phyloP scores from a whole-genome alignment of 352 stramenopile genomes.

The Phytophthora syringae region DNA sequence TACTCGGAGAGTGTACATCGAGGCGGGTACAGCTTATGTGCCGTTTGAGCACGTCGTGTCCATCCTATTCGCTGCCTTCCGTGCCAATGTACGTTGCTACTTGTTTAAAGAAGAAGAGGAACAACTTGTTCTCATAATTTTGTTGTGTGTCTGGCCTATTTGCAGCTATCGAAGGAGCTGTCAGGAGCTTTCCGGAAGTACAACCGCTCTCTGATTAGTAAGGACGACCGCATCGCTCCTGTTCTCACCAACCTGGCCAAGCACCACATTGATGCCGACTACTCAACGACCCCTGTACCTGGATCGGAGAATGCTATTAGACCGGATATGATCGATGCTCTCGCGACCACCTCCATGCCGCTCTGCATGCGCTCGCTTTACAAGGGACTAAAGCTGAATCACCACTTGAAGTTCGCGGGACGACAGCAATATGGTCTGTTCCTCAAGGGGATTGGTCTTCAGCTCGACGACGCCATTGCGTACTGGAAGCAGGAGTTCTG shows the following conservation, averaged over 20 bases:
- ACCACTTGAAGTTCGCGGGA: slow-evolving; percentile 97
- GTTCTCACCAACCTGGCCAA: slow-evolving; percentile 96
- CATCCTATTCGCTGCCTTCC: slow-evolving; percentile 94
- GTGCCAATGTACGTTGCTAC: slow-evolving; percentile 69
- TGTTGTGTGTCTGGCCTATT: too few relatives aligned
- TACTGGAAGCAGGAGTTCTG: slow-evolving; percentile 97
- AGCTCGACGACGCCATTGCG: slow-evolving; percentile 95
- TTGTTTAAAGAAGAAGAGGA: not conserved
- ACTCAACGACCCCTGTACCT: slow-evolving; percentile 53
- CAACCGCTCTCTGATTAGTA: slow-evolving; percentile 89
- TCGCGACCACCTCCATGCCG: slow-evolving; percentile 94
- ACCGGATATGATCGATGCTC: slow-evolving; percentile 91
- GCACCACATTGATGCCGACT: slow-evolving; percentile 95
- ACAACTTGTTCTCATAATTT: slow-evolving; percentile 5
- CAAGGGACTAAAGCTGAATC: slow-evolving; percentile 92
- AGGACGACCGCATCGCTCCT: slow-evolving; percentile 93
- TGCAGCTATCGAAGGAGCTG: slow-evolving; percentile 91
- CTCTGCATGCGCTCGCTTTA: slow-evolving; percentile 98
- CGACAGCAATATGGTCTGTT: slow-evolving; percentile 99
- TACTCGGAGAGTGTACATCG: slow-evolving; percentile 93
- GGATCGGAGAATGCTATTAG: slow-evolving; percentile 78
- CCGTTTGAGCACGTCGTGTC: slow-evolving; percentile 94
- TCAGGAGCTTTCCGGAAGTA: slow-evolving; percentile 89
- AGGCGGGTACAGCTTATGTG: slow-evolving; percentile 95
- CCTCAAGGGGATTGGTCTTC: slow-evolving; percentile 97